Percentiles rank a stretch among this genome's conserved stretches.
Conservation (phyloP, 2,329 filamentous ascomycete species). For the Pestalotiopsis sp. region DNA sequence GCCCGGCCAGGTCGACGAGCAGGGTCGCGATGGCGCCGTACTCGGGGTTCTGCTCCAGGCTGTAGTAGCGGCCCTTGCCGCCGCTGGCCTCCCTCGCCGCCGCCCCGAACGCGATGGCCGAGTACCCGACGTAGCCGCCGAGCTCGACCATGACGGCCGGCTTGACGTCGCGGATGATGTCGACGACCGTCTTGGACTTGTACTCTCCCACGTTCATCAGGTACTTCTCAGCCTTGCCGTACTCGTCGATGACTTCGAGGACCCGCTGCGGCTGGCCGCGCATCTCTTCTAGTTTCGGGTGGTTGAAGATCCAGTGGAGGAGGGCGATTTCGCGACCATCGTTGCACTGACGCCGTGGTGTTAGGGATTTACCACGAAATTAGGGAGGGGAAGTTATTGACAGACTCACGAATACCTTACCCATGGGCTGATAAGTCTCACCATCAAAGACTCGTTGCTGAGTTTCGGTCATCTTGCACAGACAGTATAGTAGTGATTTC, state of each 20-base stretch:
- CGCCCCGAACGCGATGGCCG: conserved; percentile 73
- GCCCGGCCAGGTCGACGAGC: conserved; percentile 73
- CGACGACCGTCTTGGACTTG: conserved; percentile 72
- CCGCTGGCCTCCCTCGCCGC: conserved; percentile 67
- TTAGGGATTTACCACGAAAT: background rate
- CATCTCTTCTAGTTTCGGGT: conserved; percentile 63
- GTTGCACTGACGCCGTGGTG: conserved; percentile 48
- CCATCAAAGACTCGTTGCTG: background rate
- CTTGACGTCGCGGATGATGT: conserved; percentile 68
- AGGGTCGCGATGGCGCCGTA: conserved; percentile 71
- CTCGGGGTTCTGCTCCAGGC: conserved; percentile 72
- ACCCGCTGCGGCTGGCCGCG: conserved; percentile 67
- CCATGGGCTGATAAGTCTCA: background rate
- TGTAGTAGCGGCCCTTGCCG: conserved; percentile 63
- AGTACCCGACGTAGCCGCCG: conserved; percentile 82
- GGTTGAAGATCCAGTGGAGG: conserved; percentile 67
- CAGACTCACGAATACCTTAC: background rate
- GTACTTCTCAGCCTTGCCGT: conserved; percentile 64
- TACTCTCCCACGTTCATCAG: conserved; percentile 80
- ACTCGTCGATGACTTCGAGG: conserved; percentile 72
- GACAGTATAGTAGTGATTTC: background rate
- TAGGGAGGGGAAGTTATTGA: background rate
- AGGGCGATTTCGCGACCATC: conserved; percentile 77
- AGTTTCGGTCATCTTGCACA: background rate
- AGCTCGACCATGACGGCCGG: conserved; percentile 76